Base-by-base conservation (phyloP, 2,329 filamentous ascomycete species). In the Ophiocordyceps camponoti-saundersi region DNA sequence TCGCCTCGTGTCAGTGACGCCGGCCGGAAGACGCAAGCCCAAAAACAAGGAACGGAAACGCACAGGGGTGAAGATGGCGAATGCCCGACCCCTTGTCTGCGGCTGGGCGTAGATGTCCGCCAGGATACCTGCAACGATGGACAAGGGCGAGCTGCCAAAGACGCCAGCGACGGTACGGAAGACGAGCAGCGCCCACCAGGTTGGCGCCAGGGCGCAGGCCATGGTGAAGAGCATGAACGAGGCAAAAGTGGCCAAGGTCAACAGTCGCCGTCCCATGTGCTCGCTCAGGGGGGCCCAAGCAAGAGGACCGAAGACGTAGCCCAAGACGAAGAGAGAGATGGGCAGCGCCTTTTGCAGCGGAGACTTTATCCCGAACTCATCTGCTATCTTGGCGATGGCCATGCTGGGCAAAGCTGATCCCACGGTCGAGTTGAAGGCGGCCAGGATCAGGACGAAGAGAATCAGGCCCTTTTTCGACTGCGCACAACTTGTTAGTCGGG, bases 341-440 rank as follows among this genome's bases (percentile, higher is more conserved):
- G 77, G 79, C 1, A 83, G 56, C 5, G 75, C 68, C 44, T 56
- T 56, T 46, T 73, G 67, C 16, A 59, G 56, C 29, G 64, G 50
- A 2, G 67, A 69, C 0, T 69, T 70, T 48, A 82, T 62, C 46
- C 67, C 56, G 62, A 80, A 85, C 52, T 80, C 67, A 3, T 61
- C 57, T 3, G 70, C 64, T 44, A 84, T 80, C 46, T 68, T 71
- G 2, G 72, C 67, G 2, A 78, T 69, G 15, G 77, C 76, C 58
- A 80, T 80, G 47, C 77, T 76, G 1, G 80, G 77, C 6, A 85
- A 65, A 0, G 78, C 69, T 41, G 75, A 81, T 1, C 74, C 75
- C 62, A 85, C 75, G 11, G 80, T 84, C 23, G 73, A 78, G 59
- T 85, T 85, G 57, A 82, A 66, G 42, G 84, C 78, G 46, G 72